phyloP scores from a whole-genome alignment of 2,329 filamentous ascomycete species.

The Fusarium hainanense region DNA sequence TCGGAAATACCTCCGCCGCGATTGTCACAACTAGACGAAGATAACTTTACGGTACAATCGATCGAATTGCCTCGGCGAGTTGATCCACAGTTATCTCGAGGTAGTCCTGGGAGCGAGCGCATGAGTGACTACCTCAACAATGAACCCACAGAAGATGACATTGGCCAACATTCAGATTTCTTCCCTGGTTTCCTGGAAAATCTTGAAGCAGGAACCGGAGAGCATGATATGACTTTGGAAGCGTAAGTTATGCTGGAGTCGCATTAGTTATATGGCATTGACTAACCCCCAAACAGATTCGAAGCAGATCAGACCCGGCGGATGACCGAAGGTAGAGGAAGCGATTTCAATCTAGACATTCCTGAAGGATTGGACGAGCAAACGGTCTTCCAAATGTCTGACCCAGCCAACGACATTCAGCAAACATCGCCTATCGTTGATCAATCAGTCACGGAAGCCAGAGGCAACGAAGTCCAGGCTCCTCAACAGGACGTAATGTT shows the following conservation, averaged over 20 bases:
- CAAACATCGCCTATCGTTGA: constrained; percentile 45
- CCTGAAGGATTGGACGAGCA: constrained; percentile 60
- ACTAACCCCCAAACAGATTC: constrained; percentile 43
- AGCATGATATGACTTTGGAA: constrained; percentile 58
- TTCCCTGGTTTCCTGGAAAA: constrained; percentile 62
- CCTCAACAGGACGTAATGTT: constrained; percentile 18
- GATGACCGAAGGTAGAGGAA: constrained; percentile 57
- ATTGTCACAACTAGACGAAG: constrained; percentile 66
- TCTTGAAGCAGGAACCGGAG: constrained; percentile 53
- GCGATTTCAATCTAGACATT: constrained; percentile 63
- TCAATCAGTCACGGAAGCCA: constrained; percentile 34
- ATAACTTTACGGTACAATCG: constrained; percentile 68
- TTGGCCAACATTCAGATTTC: constrained; percentile 62
- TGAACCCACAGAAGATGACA: constrained; percentile 54
- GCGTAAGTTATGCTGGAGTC: constrained; percentile 47
- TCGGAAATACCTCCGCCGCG: constrained; percentile 64
- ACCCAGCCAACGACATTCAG: constrained; percentile 47
- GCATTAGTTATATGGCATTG: neutral
- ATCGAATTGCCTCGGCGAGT: constrained; percentile 69
- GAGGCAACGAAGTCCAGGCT: constrained; percentile 30
- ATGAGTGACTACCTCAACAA: constrained; percentile 64
- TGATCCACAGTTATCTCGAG: constrained; percentile 60
- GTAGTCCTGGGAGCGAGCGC: constrained; percentile 64
- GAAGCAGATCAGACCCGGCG: constrained; percentile 57
- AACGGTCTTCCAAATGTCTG: constrained; percentile 63